phyloP scores from a whole-genome alignment of 306 rosid genomes.

The Quercus engelmannii region DNA sequence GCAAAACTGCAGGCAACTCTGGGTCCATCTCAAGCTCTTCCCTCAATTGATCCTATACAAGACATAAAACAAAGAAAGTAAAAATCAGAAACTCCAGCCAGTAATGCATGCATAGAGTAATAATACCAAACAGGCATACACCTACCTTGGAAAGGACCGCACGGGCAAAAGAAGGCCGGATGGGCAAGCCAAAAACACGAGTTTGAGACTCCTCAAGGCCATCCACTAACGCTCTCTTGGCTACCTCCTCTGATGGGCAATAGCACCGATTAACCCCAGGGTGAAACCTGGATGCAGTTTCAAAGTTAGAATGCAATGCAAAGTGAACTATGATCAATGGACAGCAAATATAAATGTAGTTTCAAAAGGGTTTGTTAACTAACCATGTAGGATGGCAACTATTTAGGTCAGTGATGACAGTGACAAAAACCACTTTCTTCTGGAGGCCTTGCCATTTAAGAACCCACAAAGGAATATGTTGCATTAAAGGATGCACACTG shows the following conservation, averaged over 20 bases:
- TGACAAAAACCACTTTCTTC: slow-evolving; percentile 82
- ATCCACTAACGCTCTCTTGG: slow-evolving; percentile 68
- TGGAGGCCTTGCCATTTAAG: slow-evolving; percentile 98
- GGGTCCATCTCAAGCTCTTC: slow-evolving; percentile 86
- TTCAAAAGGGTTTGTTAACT: slow-evolving; percentile 9
- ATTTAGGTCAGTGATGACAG: slow-evolving; percentile 86
- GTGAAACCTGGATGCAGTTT: slow-evolving; percentile 68
- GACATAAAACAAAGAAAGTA: not conserved
- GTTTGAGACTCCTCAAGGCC: slow-evolving; percentile 80
- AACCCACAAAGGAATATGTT: slow-evolving; percentile 97
- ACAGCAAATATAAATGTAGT: not conserved
- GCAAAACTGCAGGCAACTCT: slow-evolving; percentile 79
- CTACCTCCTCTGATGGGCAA: slow-evolving; percentile 85
- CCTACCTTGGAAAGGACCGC: slow-evolving; percentile 73
- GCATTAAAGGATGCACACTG: slow-evolving; percentile 98
- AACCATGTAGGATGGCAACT: slow-evolving; percentile 97
- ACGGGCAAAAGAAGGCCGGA: slow-evolving; percentile 90
- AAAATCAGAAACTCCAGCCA: slow-evolving; percentile 9
- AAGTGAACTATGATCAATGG: not conserved
- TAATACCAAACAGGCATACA: slow-evolving; percentile 19
- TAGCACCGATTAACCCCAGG: slow-evolving; percentile 93
- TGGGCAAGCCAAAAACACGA: slow-evolving; percentile 78
- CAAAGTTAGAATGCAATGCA: slow-evolving; percentile 13
- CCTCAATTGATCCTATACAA: slow-evolving; percentile 66
- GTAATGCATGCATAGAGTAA: not conserved